Conservation (phyloP, 2,329 filamentous ascomycete genomes). For the Dactylellina parvicollis region DNA sequence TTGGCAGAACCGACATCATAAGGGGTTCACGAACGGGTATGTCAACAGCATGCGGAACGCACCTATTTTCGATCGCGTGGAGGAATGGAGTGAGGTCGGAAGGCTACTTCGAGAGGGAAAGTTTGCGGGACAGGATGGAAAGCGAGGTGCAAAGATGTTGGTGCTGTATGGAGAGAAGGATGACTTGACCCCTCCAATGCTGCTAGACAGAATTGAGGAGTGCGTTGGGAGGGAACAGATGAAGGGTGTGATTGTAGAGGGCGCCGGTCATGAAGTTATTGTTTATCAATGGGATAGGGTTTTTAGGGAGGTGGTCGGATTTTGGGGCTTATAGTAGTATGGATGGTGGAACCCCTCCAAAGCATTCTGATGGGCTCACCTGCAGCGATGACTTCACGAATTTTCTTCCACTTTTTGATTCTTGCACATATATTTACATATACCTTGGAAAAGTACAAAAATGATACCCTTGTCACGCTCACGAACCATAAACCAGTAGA, state of each 20-base stretch:
- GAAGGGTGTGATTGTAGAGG: conserved; percentile 45
- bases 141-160: conserved; percentile 67
- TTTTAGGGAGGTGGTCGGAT: conserved; percentile 26
- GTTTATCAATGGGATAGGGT: conserved; percentile 48
- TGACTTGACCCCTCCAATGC: conserved; percentile 67
- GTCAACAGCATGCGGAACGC: conserved; percentile 75
- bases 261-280: conserved; percentile 50
- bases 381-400: conserved; percentile 2
- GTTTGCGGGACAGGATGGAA: conserved; percentile 59
- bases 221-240: conserved; percentile 53
- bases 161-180: conserved; percentile 75
- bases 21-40: conserved; percentile 75
- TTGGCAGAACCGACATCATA: conserved; percentile 75
- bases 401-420: neutral
- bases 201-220: conserved; percentile 54
- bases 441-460: neutral
- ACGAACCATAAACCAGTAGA: too few relatives aligned
- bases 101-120: conserved; percentile 64
- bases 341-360: neutral
- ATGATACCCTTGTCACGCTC: conserved; percentile 2
- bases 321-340: conserved; percentile 29
- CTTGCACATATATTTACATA: neutral
- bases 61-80: conserved; percentile 73
- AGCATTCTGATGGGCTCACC: neutral
- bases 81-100: conserved; percentile 71